Evolutionary conservation across 441 rosid species (phyloP).

Genomic region (Populus hybrid): DNA sequence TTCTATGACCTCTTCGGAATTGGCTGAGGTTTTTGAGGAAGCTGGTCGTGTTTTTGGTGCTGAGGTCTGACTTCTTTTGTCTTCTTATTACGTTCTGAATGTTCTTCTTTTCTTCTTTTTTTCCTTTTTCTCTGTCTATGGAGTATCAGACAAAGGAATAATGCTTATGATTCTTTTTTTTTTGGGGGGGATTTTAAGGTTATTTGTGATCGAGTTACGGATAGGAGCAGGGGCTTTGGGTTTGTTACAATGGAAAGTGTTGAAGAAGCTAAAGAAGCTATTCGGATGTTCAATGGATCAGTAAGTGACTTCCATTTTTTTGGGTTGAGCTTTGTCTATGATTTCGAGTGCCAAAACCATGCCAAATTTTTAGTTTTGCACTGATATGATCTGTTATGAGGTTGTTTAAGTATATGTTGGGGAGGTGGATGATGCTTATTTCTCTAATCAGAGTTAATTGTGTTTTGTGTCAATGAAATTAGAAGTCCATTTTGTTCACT

Average conservation of each 20-base stretch:
- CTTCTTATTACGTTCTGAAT: not conserved
- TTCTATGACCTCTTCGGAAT: slow-evolving; percentile 60
- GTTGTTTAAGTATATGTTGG: not conserved
- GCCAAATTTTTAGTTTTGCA: not conserved
- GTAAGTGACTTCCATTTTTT: slow-evolving; percentile 39
- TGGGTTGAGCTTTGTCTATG: not conserved
- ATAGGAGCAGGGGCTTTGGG: slow-evolving; percentile 94
- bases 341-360: not conserved
- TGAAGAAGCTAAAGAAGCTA: slow-evolving; percentile 85
- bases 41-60: slow-evolving; percentile 69
- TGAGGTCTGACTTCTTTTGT: slow-evolving; percentile 47
- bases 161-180: not conserved
- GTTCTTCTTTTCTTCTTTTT: not conserved
- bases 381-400: not conserved
- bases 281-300: slow-evolving; percentile 70
- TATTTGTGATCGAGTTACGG: slow-evolving; percentile 75
- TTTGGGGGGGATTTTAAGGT: slow-evolving; percentile 35
- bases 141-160: not conserved
- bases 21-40: slow-evolving; percentile 58
- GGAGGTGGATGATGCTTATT: not conserved
- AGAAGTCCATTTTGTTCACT: not conserved
- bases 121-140: not conserved
- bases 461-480: not conserved
- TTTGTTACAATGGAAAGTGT: slow-evolving; percentile 75
- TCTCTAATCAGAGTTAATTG: not conserved